phyloP scores from a whole-genome alignment of 805 yeast species.

The Barnettozyma sucrosica region DNA sequence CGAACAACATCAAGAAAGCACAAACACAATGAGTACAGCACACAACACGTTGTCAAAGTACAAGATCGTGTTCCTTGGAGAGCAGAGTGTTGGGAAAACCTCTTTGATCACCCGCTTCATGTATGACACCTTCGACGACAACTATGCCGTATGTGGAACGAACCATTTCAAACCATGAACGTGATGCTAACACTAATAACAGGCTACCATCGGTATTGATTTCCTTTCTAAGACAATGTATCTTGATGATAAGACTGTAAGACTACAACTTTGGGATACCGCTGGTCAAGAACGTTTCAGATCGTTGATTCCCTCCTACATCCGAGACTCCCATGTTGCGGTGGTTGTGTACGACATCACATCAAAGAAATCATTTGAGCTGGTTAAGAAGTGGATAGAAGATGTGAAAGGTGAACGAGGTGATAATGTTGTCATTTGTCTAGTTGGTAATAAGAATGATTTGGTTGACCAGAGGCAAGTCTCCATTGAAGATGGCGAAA shows the following conservation, averaged over 20 bases:
- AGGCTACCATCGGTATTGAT: slow-evolving; percentile 95
- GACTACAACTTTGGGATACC: slow-evolving; percentile 96
- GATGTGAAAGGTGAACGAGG: slow-evolving; percentile 94
- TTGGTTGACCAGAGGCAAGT: slow-evolving; percentile 77
- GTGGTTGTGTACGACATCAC: slow-evolving; percentile 94
- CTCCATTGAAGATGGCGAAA: slow-evolving; percentile 77
- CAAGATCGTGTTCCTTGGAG: slow-evolving; percentile 95
- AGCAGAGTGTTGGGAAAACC: slow-evolving; percentile 84
- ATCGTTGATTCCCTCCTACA: slow-evolving; percentile 90
- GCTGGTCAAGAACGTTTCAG: slow-evolving; percentile 97
- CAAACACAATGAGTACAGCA: slow-evolving; percentile 17
- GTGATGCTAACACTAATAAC: slow-evolving; percentile 14
- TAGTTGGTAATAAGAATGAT: slow-evolving; percentile 92
- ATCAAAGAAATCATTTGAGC: slow-evolving; percentile 74
- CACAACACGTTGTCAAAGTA: slow-evolving; percentile 46
- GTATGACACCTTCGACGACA: slow-evolving; percentile 96
- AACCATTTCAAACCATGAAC: background rate
- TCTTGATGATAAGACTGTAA: slow-evolving; percentile 88
- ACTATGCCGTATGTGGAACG: slow-evolving; percentile 50
- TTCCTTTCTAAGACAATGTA: slow-evolving; percentile 93
- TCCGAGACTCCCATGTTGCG: slow-evolving; percentile 95
- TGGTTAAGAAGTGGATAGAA: slow-evolving; percentile 86
- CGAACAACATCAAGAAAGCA: background rate
- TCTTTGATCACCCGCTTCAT: slow-evolving; percentile 94
- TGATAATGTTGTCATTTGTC: slow-evolving; percentile 76